Base-by-base conservation (phyloP, 768 basidiomycete species). In the Boletus huronensis region DNA sequence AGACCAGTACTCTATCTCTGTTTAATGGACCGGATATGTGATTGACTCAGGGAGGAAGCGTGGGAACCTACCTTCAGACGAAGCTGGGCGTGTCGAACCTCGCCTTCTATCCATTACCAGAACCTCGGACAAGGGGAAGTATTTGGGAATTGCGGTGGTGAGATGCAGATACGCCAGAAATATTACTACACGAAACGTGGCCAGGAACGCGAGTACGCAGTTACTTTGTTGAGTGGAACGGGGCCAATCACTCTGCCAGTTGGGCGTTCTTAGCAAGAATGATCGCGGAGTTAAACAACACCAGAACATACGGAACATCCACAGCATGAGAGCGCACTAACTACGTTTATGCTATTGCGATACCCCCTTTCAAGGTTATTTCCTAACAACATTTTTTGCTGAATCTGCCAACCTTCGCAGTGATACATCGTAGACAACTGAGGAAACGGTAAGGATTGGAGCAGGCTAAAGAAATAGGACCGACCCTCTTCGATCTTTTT, bases 401-500 rank as follows among this genome's bases (percentile, higher is more conserved):
- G 74, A 68, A 41, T 68, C 64, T 3, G 74, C 76, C 40, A 92
- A 74, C 61, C 83, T 89, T 36, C 90, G 79, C 32, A 93, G 72
- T 34, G 90, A 90, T 16, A 93, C 82, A 67, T 93, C 90, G 63
- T 93, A 93, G 2, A 92, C 90, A 46, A 93, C 90, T 93, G 58
- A 21, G 53, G 35, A 25, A 51, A 38, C 13, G 21, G 26, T 19
- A 40, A 43, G 57, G 40, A n/a, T 31, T 25, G 29, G 43, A 52
- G 36, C 50, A 43, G 31, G 34, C 31, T 16, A 32, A 34, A 46
- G 50, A 42, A n/a, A 41, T 45, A 16, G 25, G 28, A 60, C 75
- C 45, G 52, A 82, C 90, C 90, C 84, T 92, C 90, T 73, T 92
- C 90, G 17, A 93, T 87, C 63, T 90, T 91, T 69, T 91, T 91